Base-by-base conservation (phyloP, 306 rosid species). In the Glycine soja region DNA sequence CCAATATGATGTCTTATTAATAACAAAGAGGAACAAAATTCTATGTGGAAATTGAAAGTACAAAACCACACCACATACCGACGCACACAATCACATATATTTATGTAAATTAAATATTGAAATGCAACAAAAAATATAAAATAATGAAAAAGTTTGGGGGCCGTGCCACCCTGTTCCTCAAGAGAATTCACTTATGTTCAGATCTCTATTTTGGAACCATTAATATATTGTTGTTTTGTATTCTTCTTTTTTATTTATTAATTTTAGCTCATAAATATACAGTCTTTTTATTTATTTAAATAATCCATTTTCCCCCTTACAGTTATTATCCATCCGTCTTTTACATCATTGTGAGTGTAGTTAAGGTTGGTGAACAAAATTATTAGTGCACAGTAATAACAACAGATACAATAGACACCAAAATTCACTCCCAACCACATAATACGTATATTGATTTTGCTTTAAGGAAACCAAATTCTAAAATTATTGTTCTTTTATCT, bases 301-400 rank as follows among this genome's bases (percentile, higher is more conserved):
- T 40, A 66, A 66, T 38, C 16, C 18, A 36, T 6, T 24, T 62
- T 48, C 5, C 6, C 56, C 42, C 43, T 34, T 12, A 3, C 3
- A 19, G 14, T 56, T 45, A 50, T 48, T 38, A 10, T 18, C 46
- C 7, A 62, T 62, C 42, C 14, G 72, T 69, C 53, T 42, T 67
- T 66, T 58, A 38, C 73, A 70, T 40, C 74, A 36, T 51, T 77
- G 54, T 19, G 48, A 82, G 14, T 52, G 64, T 77, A 30, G 40
- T 43, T 40, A 63, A 77, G 74, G 70, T 77, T 76, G 85, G 82
- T 70, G 67, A 82, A 69, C 72, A 79, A 76, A 76, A 75, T 75
- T 76, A 70, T 80, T 40, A 43, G 45, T 16, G 42, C 46, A 73
- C 13, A 74, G 67, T 58, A 38, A 76, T 51, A 38, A 76, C 43